Evolutionary conservation across 805 yeast genomes (phyloP).

Genomic region (Candida incommunis): DNA sequence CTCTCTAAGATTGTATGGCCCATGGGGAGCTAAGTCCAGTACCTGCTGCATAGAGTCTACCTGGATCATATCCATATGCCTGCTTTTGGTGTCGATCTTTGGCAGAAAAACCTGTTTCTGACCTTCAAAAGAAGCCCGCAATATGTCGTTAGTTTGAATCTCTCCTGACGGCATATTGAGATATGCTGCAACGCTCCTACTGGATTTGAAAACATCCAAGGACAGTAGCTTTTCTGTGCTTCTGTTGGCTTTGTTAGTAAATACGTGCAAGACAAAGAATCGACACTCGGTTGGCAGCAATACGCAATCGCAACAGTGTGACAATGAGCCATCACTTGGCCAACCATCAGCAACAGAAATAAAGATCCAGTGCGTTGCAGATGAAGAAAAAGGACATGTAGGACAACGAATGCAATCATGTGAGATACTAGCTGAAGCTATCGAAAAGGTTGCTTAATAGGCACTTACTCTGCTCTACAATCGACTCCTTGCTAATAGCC

Average conservation of each 20-base stretch:
- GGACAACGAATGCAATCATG: too few relatives aligned
- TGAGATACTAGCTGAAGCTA: too few relatives aligned
- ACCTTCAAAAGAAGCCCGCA: conserved; percentile 35
- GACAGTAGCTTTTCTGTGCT: conserved; percentile 13
- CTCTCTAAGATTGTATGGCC: conserved; percentile 53
- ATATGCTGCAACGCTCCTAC: conserved; percentile 46
- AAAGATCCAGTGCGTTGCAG: too few relatives aligned
- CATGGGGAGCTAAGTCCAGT: conserved; percentile 40
- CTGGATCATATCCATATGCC: conserved; percentile 36
- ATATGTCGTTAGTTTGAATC: conserved; percentile 42
- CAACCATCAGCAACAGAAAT: too few relatives aligned
- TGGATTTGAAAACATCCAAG: conserved; percentile 27
- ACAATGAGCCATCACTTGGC: too few relatives aligned
- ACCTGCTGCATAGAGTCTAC: conserved; percentile 32
- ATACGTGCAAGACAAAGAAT: too few relatives aligned
- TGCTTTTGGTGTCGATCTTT: conserved; percentile 21
- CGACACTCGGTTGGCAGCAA: too few relatives aligned
- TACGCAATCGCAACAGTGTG: too few relatives aligned
- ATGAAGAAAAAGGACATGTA: too few relatives aligned
- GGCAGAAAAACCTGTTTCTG: conserved; percentile 30
- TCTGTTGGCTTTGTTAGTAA: conserved; percentile 4
- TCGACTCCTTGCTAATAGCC: conserved; percentile 2
- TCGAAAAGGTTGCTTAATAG: too few relatives aligned
- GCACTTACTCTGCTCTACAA: conserved; percentile 7
- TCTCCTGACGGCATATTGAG: conserved; percentile 69